phyloP scores from a whole-genome alignment of 1,139 yeast species.

The Magnusiomyces ingens region DNA sequence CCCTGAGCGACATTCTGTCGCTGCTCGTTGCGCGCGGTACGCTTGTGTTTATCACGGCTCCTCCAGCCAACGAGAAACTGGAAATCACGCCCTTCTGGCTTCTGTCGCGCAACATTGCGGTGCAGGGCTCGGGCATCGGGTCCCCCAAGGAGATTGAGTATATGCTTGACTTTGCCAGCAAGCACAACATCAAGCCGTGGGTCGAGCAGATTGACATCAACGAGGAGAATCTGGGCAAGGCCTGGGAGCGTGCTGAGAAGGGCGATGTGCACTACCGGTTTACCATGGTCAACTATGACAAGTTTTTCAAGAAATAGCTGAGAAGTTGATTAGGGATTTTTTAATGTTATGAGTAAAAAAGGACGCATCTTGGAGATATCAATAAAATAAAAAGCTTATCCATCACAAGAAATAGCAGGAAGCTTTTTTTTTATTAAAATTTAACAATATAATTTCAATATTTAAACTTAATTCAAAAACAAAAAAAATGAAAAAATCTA shows the following conservation, averaged over 20 bases:
- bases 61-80: neutral
- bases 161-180: slow-evolving; percentile 46
- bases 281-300: slow-evolving; percentile 51
- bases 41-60: neutral
- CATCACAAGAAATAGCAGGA: too few relatives aligned
- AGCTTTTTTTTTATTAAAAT: too few relatives aligned
- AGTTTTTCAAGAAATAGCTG: slow-evolving; percentile 22
- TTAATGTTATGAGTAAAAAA: too few relatives aligned
- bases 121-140: neutral
- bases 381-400: too few relatives aligned
- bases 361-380: too few relatives aligned
- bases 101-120: neutral
- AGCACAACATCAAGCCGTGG: slow-evolving; percentile 50
- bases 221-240: slow-evolving; percentile 30
- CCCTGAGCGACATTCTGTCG: neutral
- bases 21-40: neutral
- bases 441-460: too few relatives aligned
- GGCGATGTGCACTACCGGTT: slow-evolving; percentile 62
- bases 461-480: too few relatives aligned
- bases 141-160: slow-evolving; percentile 42
- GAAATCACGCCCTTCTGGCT: neutral
- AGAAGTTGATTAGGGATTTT: too few relatives aligned
- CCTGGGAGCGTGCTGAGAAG: slow-evolving; percentile 22
- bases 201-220: slow-evolving; percentile 49
- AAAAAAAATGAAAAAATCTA: too few relatives aligned